These are phyloP conservation scores for Sphagnurus paluster DNA, from an alignment of 1,284 basidiomycete species.

Conservation along the genomic window DNA sequence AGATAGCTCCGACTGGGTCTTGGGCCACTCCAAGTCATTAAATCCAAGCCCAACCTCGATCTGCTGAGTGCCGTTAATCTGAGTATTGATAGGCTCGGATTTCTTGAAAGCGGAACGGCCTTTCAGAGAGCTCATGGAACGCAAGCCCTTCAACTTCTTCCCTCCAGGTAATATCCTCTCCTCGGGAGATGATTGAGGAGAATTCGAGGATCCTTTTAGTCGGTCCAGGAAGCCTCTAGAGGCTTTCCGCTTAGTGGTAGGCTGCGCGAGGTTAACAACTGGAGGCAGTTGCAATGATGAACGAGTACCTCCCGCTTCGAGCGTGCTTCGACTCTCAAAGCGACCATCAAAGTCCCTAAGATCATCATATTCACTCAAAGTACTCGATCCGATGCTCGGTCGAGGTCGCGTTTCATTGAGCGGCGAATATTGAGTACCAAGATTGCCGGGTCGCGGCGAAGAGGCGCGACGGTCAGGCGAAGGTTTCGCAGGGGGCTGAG, in stretches of 20 bases:
- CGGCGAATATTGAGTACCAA: constrained; percentile 36
- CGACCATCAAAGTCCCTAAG: constrained; percentile 79
- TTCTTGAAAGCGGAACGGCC: constrained; percentile 42
- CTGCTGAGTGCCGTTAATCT: constrained; percentile 49
- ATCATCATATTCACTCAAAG: constrained; percentile 84
- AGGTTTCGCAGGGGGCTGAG: constrained; percentile 35
- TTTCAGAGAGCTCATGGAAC: constrained; percentile 79
- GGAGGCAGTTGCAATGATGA: constrained; percentile 31
- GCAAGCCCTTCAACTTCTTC: constrained; percentile 67
- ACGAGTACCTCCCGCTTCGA: constrained; percentile 46
- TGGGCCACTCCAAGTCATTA: constrained; percentile 55
- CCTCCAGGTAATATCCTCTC: constrained; percentile 35
- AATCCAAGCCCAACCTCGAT: constrained; percentile 63
- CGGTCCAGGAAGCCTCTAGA: constrained; percentile 66
- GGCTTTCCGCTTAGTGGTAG: constrained; percentile 50
- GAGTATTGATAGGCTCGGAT: constrained; percentile 44
- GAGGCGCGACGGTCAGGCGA: constrained; percentile 23
- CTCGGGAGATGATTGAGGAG: constrained; percentile 43
- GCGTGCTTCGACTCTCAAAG: constrained; percentile 76
- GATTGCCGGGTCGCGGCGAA: constrained; percentile 30
- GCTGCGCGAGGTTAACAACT: constrained; percentile 33
- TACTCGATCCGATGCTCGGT: constrained; percentile 60
- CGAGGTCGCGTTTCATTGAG: constrained; percentile 43
- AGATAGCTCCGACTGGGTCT: constrained; percentile 29
- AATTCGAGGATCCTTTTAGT: constrained; percentile 47